These are phyloP conservation scores for Corchorus capsularis DNA, from an alignment of 345 rosid genomes.

Conservation along the genomic window DNA sequence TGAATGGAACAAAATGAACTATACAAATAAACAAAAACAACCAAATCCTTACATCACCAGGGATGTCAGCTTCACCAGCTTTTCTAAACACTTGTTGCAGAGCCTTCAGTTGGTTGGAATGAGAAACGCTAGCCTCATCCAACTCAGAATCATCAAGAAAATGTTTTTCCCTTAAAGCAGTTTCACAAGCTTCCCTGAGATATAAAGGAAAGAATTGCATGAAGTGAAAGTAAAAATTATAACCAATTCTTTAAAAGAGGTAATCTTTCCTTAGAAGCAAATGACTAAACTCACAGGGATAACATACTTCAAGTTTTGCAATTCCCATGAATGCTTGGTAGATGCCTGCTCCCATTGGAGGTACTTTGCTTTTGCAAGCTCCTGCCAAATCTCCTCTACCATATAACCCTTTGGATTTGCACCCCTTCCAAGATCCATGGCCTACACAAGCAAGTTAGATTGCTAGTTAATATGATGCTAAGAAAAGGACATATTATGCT, in stretches of 20 bases:
- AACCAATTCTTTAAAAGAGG: neutral
- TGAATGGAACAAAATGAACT: too few relatives aligned
- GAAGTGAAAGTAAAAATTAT: constrained; percentile 21
- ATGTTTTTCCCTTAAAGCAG: constrained; percentile 69
- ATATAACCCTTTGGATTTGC: constrained; percentile 62
- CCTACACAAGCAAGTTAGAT: constrained; percentile 35
- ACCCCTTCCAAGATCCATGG: constrained; percentile 83
- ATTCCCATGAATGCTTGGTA: constrained; percentile 65
- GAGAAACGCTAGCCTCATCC: constrained; percentile 42
- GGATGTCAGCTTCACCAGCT: constrained; percentile 68
- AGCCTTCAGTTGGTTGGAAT: constrained; percentile 48
- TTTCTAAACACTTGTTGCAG: constrained; percentile 60
- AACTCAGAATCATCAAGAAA: constrained; percentile 47
- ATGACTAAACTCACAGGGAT: constrained; percentile 35
- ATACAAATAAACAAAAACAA: constrained; percentile 2
- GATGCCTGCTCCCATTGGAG: constrained; percentile 75
- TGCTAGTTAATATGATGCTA: constrained; percentile 7
- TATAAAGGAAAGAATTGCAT: constrained; percentile 18
- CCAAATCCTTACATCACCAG: constrained; percentile 52
- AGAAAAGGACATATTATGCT: neutral
- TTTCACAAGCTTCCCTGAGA: constrained; percentile 77
- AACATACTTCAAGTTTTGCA: constrained; percentile 84
- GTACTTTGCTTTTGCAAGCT: constrained; percentile 85
- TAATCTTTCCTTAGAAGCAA: neutral
- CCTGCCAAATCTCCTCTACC: constrained; percentile 92